Percentiles rank a stretch among this genome's conserved stretches.
Evolutionary conservation across 352 stramenopile genomes (phyloP).

Genomic region (Aphanomyces euteiches): DNA sequence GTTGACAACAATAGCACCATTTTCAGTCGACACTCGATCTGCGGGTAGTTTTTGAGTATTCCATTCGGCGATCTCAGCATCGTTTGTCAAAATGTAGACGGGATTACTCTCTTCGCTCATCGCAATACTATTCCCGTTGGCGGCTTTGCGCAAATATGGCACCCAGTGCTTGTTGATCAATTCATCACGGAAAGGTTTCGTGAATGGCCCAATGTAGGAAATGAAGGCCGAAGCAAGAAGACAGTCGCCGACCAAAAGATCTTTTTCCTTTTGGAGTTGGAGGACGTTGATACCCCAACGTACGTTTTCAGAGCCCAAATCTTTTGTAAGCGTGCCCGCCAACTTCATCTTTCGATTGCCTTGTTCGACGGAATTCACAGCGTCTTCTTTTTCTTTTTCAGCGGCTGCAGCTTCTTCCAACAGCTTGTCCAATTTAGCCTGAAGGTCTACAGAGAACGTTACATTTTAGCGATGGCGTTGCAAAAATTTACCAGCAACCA

Average conservation of each 20-base stretch:
- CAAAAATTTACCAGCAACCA: constrained; percentile 57
- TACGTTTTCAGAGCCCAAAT: constrained; percentile 94
- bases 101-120: constrained; percentile 90
- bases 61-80: constrained; percentile 91
- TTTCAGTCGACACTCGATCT: constrained; percentile 92
- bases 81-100: constrained; percentile 87
- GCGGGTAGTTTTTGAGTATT: constrained; percentile 91
- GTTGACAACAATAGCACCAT: constrained; percentile 90
- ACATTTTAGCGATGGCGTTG: not conserved
- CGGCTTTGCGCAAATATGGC: constrained; percentile 83
- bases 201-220: constrained; percentile 94
- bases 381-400: constrained; percentile 91
- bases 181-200: constrained; percentile 91
- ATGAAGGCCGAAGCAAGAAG: constrained; percentile 93
- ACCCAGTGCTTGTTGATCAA: constrained; percentile 93
- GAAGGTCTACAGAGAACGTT: constrained; percentile 51
- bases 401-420: constrained; percentile 85
- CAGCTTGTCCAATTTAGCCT: constrained; percentile 91
- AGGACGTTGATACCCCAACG: constrained; percentile 93
- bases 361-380: constrained; percentile 87
- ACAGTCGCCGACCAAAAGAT: constrained; percentile 91
- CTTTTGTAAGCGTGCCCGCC: constrained; percentile 91
- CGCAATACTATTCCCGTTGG: constrained; percentile 79
- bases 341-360: constrained; percentile 95
- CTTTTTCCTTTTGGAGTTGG: constrained; percentile 88